Evolutionary conservation across 2,329 filamentous ascomycete genomes (phyloP), one percentile per base, ranked within the genome.

Genomic region (Gnomoniopsis smithogilvyi): DNA sequence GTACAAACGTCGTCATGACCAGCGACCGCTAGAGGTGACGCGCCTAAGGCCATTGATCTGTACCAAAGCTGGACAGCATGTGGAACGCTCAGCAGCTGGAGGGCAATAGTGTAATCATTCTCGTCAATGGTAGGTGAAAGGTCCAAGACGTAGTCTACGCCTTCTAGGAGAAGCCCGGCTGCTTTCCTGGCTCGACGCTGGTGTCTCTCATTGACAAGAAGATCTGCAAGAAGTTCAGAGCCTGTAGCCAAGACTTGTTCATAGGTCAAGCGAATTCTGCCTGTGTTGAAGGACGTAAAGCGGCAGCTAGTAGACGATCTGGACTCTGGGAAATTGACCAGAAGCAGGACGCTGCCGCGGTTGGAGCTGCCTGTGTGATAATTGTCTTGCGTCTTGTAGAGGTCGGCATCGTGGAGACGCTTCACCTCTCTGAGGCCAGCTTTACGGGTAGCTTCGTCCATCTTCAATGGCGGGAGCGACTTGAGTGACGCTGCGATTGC

Each of bases 1-100:
- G 15, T 17, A 17, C 61, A 63, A 10, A 30, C 22, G 46, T 61
- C 61, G 21, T 63, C 61, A n/a, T 63, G 61, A 43, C 59, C 61
- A 2, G 52, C 38, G 0, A 59, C 55, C 11, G 56, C 52, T 51
- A 47, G 24, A 3, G 50, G 15, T 3, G 41, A 58, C 17, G 53
- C 58, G 17, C 49, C 59, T 14, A 56, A 17, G 17, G 17, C 24
- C 19, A 53, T n/a, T 1, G 59, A 54, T 6, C 58, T 46, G 30
- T 61, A 56, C 61, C 61, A 63, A 22, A 61, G 49, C 49, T 61
- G 56, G 52, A 61, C 34, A 17, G 55, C 61, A 17, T 45, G 33
- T 12, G 59, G 41, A 8, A 61, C 33, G 8, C 48, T 55, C 6
- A 63, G 55, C 3, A 33, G 7, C 17, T 58, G 58, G 14, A 63